These are phyloP conservation scores for Calonectria pauciramosa DNA, from an alignment of 2,329 filamentous ascomycete genomes.

Conservation along the genomic window DNA sequence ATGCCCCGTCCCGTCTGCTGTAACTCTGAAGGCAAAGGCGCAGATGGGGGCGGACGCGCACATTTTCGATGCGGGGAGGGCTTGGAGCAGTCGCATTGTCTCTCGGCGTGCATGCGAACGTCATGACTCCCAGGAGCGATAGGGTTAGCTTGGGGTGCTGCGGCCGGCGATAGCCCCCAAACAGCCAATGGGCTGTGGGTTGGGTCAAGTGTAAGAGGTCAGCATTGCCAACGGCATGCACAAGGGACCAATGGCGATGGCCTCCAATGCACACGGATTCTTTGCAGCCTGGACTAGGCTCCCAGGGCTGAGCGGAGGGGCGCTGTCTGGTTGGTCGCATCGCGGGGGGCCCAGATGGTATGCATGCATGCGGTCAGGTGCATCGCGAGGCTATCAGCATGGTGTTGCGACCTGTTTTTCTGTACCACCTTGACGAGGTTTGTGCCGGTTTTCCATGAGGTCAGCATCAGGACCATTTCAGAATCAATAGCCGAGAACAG, in stretches of 20 bases:
- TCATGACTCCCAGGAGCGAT: constrained; percentile 20
- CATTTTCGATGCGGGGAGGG: constrained; percentile 17
- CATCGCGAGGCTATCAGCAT: constrained; percentile 4
- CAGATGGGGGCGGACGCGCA: not conserved
- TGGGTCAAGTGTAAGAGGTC: constrained; percentile 31
- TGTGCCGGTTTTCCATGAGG: constrained; percentile 1
- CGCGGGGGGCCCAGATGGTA: constrained; percentile 1
- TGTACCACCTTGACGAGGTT: not conserved
- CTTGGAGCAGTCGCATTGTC: constrained; percentile 16
- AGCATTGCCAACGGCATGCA: constrained; percentile 23
- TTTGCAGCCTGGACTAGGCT: constrained; percentile 41
- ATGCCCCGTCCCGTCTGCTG: constrained; percentile 21
- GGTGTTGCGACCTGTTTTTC: constrained; percentile 17
- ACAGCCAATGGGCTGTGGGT: not conserved
- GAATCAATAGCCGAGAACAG: constrained; percentile 9
- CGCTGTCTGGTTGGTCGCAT: constrained; percentile 34
- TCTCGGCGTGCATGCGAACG: constrained; percentile 22
- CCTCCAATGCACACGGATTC: constrained; percentile 25
- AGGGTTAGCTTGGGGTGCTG: constrained; percentile 19
- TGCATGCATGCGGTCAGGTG: constrained; percentile 20
- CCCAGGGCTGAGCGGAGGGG: constrained; percentile 34
- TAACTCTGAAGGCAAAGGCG: constrained; percentile 8
- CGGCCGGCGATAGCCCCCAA: constrained; percentile 8
- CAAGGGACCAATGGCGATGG: constrained; percentile 31
- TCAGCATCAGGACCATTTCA: not conserved